Evolutionary conservation across 495 filamentous ascomycete species (phyloP).

Genomic region (Thermothielavioides terrestris): DNA sequence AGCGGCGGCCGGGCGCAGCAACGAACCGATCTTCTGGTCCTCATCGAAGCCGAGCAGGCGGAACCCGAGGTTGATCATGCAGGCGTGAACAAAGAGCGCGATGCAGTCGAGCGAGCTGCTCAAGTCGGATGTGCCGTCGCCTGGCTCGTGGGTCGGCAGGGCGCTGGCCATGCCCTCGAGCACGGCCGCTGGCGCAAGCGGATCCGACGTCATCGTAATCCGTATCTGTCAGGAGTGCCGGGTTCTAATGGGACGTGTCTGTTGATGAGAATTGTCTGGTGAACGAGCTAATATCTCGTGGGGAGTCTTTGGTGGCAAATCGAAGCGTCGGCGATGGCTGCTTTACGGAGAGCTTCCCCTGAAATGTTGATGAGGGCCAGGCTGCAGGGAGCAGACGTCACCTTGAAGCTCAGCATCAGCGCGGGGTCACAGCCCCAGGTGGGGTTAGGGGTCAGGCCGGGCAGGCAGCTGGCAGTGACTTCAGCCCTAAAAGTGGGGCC

Average conservation of each 20-base stretch:
- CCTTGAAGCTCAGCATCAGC: too few relatives aligned
- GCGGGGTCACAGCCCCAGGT: too few relatives aligned
- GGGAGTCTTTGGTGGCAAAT: too few relatives aligned
- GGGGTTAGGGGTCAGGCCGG: too few relatives aligned
- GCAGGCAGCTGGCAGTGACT: neutral
- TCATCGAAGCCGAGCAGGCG: slow-evolving; percentile 75
- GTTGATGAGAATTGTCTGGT: too few relatives aligned
- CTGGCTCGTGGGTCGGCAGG: slow-evolving; percentile 42
- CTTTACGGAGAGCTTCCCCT: too few relatives aligned
- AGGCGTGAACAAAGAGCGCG: slow-evolving; percentile 76
- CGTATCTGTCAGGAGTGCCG: neutral
- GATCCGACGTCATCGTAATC: slow-evolving; percentile 22
- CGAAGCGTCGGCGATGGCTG: too few relatives aligned
- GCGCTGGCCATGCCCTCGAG: slow-evolving; percentile 51
- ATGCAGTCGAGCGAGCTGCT: slow-evolving; percentile 76
- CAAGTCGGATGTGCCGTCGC: slow-evolving; percentile 49
- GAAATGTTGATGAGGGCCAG: too few relatives aligned
- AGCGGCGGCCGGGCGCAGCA: too few relatives aligned
- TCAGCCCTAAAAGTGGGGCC: neutral
- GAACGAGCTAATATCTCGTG: too few relatives aligned
- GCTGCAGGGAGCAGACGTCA: too few relatives aligned
- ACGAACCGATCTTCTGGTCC: slow-evolving; percentile 56
- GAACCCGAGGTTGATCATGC: slow-evolving; percentile 73
- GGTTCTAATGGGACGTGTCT: neutral
- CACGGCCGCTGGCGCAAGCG: slow-evolving; percentile 36